Evolutionary conservation across 2,329 filamentous ascomycete genomes (phyloP).

Genomic region (Lomentospora prolificans): DNA sequence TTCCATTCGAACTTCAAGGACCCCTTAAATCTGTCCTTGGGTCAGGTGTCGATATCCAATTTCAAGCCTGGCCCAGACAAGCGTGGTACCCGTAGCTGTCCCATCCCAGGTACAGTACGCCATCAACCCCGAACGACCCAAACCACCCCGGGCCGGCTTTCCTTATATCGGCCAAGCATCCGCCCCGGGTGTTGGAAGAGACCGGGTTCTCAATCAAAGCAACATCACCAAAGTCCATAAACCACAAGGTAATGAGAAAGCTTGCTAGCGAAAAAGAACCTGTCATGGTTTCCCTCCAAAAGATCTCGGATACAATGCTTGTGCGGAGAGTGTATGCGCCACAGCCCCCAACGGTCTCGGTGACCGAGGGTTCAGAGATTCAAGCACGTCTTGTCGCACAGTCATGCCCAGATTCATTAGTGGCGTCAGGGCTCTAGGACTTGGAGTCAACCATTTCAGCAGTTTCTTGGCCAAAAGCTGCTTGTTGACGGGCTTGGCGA

Average conservation of each 20-base stretch:
- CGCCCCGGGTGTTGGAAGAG: no score
- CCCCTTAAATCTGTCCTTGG: no score
- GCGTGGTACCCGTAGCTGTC: no score
- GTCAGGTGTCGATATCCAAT: no score
- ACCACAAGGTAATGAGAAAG: not conserved
- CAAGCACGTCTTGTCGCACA: not conserved
- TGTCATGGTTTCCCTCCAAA: not conserved
- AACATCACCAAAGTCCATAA: not conserved
- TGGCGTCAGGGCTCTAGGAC: not conserved
- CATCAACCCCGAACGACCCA: no score
- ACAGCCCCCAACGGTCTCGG: not conserved
- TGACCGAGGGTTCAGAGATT: not conserved
- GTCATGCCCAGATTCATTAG: not conserved
- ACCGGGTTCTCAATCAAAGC: no score
- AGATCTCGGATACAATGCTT: not conserved
- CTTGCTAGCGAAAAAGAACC: not conserved
- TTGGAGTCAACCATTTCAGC: not conserved
- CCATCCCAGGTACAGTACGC: no score
- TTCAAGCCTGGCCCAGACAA: no score
- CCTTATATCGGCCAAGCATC: no score
- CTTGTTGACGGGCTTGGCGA: slow-evolving; percentile 44
- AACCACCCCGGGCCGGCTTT: no score
- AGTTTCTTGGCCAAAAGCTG: slow-evolving; percentile 30
- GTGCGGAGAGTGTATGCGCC: not conserved
- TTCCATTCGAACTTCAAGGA: no score